phyloP scores from a whole-genome alignment of 1,139 yeast genomes.

The Zhuliangozyma blackwelliae region DNA sequence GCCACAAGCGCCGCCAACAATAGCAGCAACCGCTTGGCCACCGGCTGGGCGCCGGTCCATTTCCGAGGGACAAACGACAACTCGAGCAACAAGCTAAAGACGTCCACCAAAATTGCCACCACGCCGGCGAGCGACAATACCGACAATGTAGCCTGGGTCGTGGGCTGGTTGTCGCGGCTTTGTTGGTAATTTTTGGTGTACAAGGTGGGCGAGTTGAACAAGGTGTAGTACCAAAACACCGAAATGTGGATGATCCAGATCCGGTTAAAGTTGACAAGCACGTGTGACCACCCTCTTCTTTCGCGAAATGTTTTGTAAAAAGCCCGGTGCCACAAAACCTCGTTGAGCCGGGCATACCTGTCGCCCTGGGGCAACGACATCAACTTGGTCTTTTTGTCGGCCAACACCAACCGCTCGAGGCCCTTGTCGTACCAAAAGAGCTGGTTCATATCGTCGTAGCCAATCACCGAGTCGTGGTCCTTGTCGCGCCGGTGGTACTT shows the following conservation, averaged over 20 bases:
- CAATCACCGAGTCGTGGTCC: conserved; percentile 52
- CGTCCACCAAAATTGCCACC: conserved; percentile 39
- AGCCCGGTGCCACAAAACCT: conserved; percentile 47
- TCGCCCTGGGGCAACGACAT: conserved; percentile 42
- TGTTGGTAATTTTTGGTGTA: conserved; percentile 49
- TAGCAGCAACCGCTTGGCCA: conserved; percentile 29
- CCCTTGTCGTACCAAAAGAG: conserved; percentile 57
- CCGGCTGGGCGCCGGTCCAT: conserved; percentile 52
- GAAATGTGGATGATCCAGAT: conserved; percentile 60
- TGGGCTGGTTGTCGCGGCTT: conserved; percentile 45
- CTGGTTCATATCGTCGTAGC: conserved; percentile 64
- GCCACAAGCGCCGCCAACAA: conserved; percentile 24
- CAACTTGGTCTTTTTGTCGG: conserved; percentile 31
- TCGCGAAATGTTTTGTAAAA: conserved; percentile 55
- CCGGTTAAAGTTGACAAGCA: conserved; percentile 52
- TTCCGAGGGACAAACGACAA: conserved; percentile 47
- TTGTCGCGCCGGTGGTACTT: conserved; percentile 39
- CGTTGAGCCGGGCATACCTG: conserved; percentile 42
- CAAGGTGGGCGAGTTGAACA: conserved; percentile 50
- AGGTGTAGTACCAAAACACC: conserved; percentile 56
- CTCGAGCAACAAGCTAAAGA: conserved; percentile 43
- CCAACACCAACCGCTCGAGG: conserved; percentile 38
- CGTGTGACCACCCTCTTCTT: conserved; percentile 57
- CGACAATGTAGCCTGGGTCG: conserved; percentile 40
- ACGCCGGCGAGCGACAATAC: conserved; percentile 51